Evolutionary conservation across 805 yeast genomes (phyloP), one percentile per base, ranked within the genome.

Genomic region (Saccharomyces eubayanus): DNA sequence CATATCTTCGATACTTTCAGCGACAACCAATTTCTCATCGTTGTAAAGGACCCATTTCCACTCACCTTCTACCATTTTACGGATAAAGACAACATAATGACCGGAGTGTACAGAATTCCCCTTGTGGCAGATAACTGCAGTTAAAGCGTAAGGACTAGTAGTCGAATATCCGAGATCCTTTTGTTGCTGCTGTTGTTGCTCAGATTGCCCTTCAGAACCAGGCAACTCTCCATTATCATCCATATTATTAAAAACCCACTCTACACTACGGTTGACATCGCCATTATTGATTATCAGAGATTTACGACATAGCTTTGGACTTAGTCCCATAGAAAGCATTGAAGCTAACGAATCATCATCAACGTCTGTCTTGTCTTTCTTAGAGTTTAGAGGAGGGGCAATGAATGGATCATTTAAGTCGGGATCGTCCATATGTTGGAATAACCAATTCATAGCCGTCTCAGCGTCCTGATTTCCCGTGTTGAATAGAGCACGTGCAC

Each of bases 31-130:
- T 68, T 89, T 89, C 62, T 90, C 97, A 65, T 90, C 97, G 65
- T 90, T 90, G 72, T 82, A 91, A 46, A 90, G 72, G 1, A 85
- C 84, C 96, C 96, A 89, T 51, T 74, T 72, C 11, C 57, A 64
- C 51, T 62, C 66, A 1, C 74, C 77, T 2, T 72, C 72, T 8
- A 65, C 55, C 1, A 12, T 1, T 55, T 80, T 79, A 53, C 75
- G 78, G 31, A 87, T 74, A 62, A 86, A 90, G 0, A 84, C 87
- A 45, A 91, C 97, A 68, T 90, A 90, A 67, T 90, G 97, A 0
- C 97, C 97, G 0, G 96, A 87, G 60, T 91, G 96, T 1, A 89
- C 85, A 11, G 96, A 85, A 1, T 82, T 76, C 6, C 97, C 97
- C 67, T 90, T 91, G 68, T 90, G 97, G 66, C 96, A 89, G 14